phyloP scores from a whole-genome alignment of 371 early-diverging fungal species.

The Funneliformis caledonium region DNA sequence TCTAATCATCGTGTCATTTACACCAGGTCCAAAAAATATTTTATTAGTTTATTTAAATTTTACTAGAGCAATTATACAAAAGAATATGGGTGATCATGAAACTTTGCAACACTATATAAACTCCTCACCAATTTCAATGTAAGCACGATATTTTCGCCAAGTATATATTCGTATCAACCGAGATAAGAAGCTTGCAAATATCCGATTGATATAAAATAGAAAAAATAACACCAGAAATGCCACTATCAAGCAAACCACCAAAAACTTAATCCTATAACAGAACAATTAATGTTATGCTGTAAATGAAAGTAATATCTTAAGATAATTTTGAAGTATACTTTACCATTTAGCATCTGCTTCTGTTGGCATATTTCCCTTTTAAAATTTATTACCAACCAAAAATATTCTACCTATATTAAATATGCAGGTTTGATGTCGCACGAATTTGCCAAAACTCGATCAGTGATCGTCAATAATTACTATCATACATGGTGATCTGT shows the following conservation, averaged over 20 bases:
- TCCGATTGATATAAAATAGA: constrained; percentile 77
- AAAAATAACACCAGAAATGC: constrained; percentile 76
- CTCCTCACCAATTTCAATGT: constrained; percentile 72
- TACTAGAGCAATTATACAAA: not conserved
- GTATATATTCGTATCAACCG: constrained; percentile 71
- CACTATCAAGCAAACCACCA: constrained; percentile 53
- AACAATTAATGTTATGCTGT: not conserved
- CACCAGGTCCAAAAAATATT: not conserved
- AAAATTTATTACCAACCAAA: no score
- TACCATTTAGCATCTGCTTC: not conserved
- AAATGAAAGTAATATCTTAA: not conserved
- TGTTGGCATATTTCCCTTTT: no score
- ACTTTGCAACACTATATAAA: not conserved
- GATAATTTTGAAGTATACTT: not conserved
- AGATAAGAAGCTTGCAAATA: constrained; percentile 66
- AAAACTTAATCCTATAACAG: not conserved
- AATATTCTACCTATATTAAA: no score
- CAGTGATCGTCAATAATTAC: no score
- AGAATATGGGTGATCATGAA: not conserved
- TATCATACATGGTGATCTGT: no score
- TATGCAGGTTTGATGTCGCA: no score
- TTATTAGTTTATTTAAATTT: not conserved
- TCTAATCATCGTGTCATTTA: constrained; percentile 53
- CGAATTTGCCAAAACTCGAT: no score
- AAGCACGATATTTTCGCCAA: constrained; percentile 73